These are phyloP conservation scores for Boletales sp. DNA, from an alignment of 768 basidiomycete species.

Conservation along the genomic window DNA sequence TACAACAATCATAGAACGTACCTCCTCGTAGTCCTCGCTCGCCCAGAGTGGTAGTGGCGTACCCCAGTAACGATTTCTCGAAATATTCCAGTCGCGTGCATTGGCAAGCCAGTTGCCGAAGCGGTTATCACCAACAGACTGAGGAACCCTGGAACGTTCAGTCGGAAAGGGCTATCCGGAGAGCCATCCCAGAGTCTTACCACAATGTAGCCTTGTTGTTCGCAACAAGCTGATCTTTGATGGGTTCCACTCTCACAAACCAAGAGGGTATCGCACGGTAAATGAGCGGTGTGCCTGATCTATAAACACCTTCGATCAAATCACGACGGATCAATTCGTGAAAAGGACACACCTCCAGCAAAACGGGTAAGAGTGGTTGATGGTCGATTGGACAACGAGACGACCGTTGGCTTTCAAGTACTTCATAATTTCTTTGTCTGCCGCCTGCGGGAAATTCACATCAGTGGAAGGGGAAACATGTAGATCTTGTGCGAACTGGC, in stretches of 20 bases:
- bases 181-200: slow-evolving; percentile 36
- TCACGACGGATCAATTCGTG: not conserved
- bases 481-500: slow-evolving; percentile 34
- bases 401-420: slow-evolving; percentile 82
- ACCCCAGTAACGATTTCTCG: slow-evolving; percentile 99
- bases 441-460: slow-evolving; percentile 49
- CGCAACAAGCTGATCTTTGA: slow-evolving; percentile 80
- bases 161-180: not conserved
- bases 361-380: slow-evolving; percentile 92
- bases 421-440: slow-evolving; percentile 94
- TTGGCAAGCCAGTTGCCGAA: slow-evolving; percentile 98
- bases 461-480: not conserved
- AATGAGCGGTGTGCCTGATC: slow-evolving; percentile 92
- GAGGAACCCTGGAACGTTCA: slow-evolving; percentile 72
- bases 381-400: slow-evolving; percentile 80
- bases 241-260: slow-evolving; percentile 88
- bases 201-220: slow-evolving; percentile 92
- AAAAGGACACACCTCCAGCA: slow-evolving; percentile 79
- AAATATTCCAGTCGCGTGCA: slow-evolving; percentile 99
- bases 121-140: slow-evolving; percentile 82
- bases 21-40: slow-evolving; percentile 91
- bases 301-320: slow-evolving; percentile 25
- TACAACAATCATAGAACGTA: not conserved
- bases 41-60: slow-evolving; percentile 97
- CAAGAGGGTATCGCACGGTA: slow-evolving; percentile 95